Percentiles rank a stretch among this genome's conserved stretches.
Conservation (phyloP, 352 stramenopile species). For the Peronospora belbahrii region DNA sequence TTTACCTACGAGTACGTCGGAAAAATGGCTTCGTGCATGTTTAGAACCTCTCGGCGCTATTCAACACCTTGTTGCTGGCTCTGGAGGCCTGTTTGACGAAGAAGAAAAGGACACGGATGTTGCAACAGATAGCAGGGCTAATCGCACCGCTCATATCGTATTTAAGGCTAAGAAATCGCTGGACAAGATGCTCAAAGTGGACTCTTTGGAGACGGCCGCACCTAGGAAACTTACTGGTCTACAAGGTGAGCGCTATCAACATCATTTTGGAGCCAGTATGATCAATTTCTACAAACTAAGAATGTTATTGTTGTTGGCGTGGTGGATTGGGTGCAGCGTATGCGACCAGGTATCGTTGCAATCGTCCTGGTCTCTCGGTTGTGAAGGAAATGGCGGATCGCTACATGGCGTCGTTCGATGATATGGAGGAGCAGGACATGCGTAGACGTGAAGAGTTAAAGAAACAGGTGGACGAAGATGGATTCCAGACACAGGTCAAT, state of each 20-base stretch:
- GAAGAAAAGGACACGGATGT: slow-evolving; percentile 9
- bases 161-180: slow-evolving; percentile 65
- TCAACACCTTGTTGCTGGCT: slow-evolving; percentile 44
- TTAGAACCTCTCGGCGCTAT: slow-evolving; percentile 46
- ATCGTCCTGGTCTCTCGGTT: slow-evolving; percentile 51
- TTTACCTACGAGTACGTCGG: slow-evolving; percentile 35
- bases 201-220: slow-evolving; percentile 28
- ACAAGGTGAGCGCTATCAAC: slow-evolving; percentile 16
- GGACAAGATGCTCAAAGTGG: slow-evolving; percentile 41
- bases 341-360: slow-evolving; percentile 53
- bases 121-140: slow-evolving; percentile 14
- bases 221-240: slow-evolving; percentile 23
- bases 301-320: neutral
- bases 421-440: slow-evolving; percentile 52
- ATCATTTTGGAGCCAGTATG: neutral
- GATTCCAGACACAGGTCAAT: slow-evolving; percentile 77
- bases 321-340: slow-evolving; percentile 22
- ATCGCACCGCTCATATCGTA: slow-evolving; percentile 55
- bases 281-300: neutral
- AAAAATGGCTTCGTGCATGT: slow-evolving; percentile 47
- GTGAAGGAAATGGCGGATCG: slow-evolving; percentile 63
- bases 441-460: slow-evolving; percentile 66
- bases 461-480: slow-evolving; percentile 72
- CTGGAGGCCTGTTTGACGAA: slow-evolving; percentile 3
- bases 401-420: slow-evolving; percentile 75